Percentiles rank a stretch among this genome's conserved stretches.
phyloP scores from a whole-genome alignment of 2,329 filamentous ascomycete species.

The Ophiognomonia clavigignenti-juglandacearum region DNA sequence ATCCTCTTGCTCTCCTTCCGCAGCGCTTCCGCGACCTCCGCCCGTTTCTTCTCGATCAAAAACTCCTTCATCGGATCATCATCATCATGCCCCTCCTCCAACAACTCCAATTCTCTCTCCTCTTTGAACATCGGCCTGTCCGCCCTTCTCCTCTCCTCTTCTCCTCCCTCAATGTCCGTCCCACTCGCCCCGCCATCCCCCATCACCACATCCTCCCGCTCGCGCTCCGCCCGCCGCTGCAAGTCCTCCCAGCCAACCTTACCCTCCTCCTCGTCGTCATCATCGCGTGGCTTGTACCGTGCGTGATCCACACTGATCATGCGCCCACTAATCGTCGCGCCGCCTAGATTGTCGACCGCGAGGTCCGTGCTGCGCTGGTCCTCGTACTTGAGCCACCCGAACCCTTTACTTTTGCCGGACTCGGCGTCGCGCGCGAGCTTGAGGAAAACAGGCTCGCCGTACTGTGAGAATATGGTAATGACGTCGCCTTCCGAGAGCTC shows the following conservation, averaged over 20 bases:
- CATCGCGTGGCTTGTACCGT: constrained; percentile 82
- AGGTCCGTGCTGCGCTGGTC: constrained; percentile 94
- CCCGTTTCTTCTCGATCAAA: constrained; percentile 84
- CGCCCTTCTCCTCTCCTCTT: constrained; percentile 28
- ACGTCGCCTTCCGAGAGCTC: constrained; percentile 94
- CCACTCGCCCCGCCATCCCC: constrained; percentile 40
- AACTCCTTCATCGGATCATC: constrained; percentile 98
- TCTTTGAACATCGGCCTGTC: constrained; percentile 67
- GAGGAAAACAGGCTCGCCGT: constrained; percentile 88
- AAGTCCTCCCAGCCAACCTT: constrained; percentile 57
- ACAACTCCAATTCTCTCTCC: constrained; percentile 69
- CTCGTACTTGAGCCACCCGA: constrained; percentile 96
- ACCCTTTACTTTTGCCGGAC: constrained; percentile 90
- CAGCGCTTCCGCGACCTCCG: constrained; percentile 72
- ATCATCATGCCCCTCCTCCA: constrained; percentile 81
- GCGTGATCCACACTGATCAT: constrained; percentile 87
- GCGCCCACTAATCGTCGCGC: constrained; percentile 75
- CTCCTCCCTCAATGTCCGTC: constrained; percentile 25
- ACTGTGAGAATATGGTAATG: constrained; percentile 95
- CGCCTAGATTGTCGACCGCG: constrained; percentile 92
- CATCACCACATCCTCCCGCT: constrained; percentile 39
- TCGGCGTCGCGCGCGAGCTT: constrained; percentile 93
- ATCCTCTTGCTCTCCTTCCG: constrained; percentile 47
- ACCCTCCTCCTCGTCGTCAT: constrained; percentile 60
- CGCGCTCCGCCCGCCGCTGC: constrained; percentile 37